phyloP scores from a whole-genome alignment of 2,329 filamentous ascomycete species.

The Pezicula carpinea region DNA sequence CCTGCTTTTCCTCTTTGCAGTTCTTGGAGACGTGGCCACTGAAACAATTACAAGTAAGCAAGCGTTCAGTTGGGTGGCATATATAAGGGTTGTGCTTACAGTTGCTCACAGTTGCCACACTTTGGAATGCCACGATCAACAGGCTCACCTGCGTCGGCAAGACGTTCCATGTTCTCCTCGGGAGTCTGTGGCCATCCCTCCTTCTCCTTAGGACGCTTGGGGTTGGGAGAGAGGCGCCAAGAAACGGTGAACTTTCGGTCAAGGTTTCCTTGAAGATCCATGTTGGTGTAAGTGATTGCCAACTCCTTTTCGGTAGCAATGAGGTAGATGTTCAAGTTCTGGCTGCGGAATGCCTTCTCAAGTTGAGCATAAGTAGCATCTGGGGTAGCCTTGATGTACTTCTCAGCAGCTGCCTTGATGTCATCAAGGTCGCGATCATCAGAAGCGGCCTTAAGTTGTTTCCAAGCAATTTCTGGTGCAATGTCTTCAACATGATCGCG shows the following conservation, averaged over 20 bases:
- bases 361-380: conserved; percentile 54
- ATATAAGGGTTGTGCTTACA: neutral
- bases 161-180: conserved; percentile 58
- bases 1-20: conserved; percentile 54
- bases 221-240: conserved; percentile 55
- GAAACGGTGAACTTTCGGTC: conserved; percentile 60
- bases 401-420: conserved; percentile 52
- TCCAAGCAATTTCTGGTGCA: conserved; percentile 53
- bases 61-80: too few species aligned
- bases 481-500: conserved; percentile 45
- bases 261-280: conserved; percentile 67
- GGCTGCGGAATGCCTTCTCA: conserved; percentile 53
- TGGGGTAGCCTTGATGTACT: conserved; percentile 59
- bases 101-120: conserved; percentile 52
- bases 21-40: conserved; percentile 54
- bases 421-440: conserved; percentile 55
- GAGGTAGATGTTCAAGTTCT: conserved; percentile 52
- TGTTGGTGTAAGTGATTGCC: conserved; percentile 56
- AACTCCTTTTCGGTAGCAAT: conserved; percentile 58
- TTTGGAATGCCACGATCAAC: conserved; percentile 54
- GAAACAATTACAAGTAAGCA: neutral
- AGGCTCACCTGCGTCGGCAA: conserved; percentile 62
- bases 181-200: conserved; percentile 53
- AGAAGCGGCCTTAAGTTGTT: conserved; percentile 47
- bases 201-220: conserved; percentile 53